Percentiles rank a stretch among this genome's conserved stretches.
Evolutionary conservation across 768 basidiomycete genomes (phyloP).

Genomic region (Phlebiopsis gigantea): DNA sequence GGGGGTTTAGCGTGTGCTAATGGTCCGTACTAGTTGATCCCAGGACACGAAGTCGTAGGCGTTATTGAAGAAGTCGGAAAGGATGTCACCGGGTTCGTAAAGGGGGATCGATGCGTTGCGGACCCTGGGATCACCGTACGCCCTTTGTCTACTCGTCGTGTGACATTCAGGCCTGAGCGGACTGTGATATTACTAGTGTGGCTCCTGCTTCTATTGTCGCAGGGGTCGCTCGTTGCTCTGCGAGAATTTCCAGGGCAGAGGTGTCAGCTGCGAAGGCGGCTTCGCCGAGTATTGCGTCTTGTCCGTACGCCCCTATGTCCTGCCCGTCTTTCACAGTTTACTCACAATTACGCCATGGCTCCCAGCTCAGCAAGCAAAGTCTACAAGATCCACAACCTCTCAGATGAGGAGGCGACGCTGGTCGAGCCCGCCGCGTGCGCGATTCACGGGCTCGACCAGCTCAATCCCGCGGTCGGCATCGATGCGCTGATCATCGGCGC

Average conservation of each 20-base stretch:
- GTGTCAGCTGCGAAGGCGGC: slow-evolving; percentile 78
- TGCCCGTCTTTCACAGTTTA: no score
- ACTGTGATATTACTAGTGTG: slow-evolving; percentile 48
- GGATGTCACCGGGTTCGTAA: slow-evolving; percentile 70
- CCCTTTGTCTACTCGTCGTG: background rate
- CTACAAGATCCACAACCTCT: slow-evolving; percentile 84
- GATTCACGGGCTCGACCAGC: slow-evolving; percentile 87
- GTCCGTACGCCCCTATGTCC: no score
- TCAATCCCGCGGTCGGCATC: slow-evolving; percentile 75
- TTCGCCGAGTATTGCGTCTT: slow-evolving; percentile 89
- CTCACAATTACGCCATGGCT: no score
- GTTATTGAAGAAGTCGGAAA: slow-evolving; percentile 69
- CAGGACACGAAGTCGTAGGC: slow-evolving; percentile 76
- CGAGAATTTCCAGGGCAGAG: slow-evolving; percentile 78
- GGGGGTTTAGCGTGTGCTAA: background rate
- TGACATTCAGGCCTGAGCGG: no score
- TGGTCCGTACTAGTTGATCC: slow-evolving; percentile 47
- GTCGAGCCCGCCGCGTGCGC: slow-evolving; percentile 91
- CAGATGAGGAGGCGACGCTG: slow-evolving; percentile 83
- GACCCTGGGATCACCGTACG: slow-evolving; percentile 72
- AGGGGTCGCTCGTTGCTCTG: slow-evolving; percentile 77
- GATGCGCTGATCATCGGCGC: slow-evolving; percentile 85
- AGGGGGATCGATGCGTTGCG: slow-evolving; percentile 82
- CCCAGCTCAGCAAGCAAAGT: slow-evolving; percentile 65
- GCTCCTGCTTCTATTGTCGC: slow-evolving; percentile 82